phyloP scores from a whole-genome alignment of 2,329 filamentous ascomycete species.

The Penicillium sp. region DNA sequence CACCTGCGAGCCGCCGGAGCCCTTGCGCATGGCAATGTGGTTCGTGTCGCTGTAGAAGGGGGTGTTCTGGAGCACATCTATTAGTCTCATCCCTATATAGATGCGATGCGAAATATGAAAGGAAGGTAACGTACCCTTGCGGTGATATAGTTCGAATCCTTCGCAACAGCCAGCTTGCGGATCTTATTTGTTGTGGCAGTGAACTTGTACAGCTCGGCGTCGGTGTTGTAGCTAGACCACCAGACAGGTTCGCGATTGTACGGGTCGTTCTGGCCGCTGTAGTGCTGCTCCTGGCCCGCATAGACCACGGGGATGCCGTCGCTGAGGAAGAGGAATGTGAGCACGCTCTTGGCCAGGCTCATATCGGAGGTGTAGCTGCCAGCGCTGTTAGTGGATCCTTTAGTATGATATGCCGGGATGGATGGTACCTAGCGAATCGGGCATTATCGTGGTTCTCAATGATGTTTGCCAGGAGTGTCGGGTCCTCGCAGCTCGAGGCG shows the following conservation, averaged over 20 bases:
- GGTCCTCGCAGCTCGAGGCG: conserved; percentile 43
- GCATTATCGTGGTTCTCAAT: conserved; percentile 65
- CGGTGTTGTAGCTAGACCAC: conserved; percentile 46
- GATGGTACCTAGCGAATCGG: conserved; percentile 52
- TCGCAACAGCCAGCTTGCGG: conserved; percentile 45
- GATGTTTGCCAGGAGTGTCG: conserved; percentile 56
- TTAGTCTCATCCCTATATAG: not conserved
- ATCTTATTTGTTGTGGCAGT: conserved; percentile 47
- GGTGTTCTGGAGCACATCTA: conserved; percentile 32
- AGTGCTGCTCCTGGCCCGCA: conserved; percentile 68
- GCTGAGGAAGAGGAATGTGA: conserved; percentile 63
- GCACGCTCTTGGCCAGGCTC: conserved; percentile 61
- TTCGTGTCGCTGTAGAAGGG: conserved; percentile 51
- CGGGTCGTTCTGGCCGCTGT: conserved; percentile 53
- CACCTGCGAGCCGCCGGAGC: conserved; percentile 45
- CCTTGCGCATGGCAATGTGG: conserved; percentile 51
- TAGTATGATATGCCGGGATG: conserved; percentile 45
- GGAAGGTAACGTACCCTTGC: conserved; percentile 34
- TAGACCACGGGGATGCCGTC: conserved; percentile 67
- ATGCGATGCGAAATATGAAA: not conserved
- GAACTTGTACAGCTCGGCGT: conserved; percentile 42
- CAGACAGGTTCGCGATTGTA: conserved; percentile 61
- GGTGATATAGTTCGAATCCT: conserved; percentile 46
- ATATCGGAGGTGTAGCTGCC: not conserved
- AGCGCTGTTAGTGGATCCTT: not conserved